Evolutionary conservation across 495 filamentous ascomycete genomes (phyloP).

Genomic region (Elasticomyces elasticus): DNA sequence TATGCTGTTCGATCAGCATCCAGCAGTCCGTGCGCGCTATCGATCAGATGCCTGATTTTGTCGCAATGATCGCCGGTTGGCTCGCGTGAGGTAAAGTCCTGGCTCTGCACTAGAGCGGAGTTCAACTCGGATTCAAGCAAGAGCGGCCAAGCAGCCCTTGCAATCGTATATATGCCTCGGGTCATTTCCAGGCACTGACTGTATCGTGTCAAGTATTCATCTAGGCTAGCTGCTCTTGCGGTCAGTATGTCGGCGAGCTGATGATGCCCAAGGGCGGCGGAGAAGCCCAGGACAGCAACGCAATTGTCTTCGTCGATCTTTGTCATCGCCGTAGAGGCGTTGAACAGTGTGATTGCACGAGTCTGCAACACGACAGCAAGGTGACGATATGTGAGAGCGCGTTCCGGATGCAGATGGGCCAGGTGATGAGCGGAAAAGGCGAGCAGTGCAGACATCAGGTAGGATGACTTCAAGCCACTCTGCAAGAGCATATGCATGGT

Average conservation of each 20-base stretch:
- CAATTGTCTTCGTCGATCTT: background rate
- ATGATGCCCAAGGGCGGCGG: background rate
- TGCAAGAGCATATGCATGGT: background rate
- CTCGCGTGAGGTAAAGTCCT: background rate
- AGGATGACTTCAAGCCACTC: background rate
- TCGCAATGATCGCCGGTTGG: background rate
- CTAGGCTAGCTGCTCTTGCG: background rate
- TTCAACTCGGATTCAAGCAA: background rate
- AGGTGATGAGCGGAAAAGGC: background rate
- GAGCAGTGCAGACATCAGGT: background rate
- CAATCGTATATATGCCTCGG: background rate
- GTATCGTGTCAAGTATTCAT: background rate
- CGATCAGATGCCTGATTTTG: background rate
- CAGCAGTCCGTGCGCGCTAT: background rate
- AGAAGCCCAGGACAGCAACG: background rate
- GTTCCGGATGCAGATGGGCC: background rate
- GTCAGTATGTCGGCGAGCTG: background rate
- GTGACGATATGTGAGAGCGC: background rate
- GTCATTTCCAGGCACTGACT: background rate
- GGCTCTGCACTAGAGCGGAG: background rate
- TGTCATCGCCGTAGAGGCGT: background rate
- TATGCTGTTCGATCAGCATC: background rate
- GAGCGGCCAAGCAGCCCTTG: background rate
- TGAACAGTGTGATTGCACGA: background rate
- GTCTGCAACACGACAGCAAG: background rate